phyloP scores from a whole-genome alignment of 805 yeast species.

The Danielia oregonensis region DNA sequence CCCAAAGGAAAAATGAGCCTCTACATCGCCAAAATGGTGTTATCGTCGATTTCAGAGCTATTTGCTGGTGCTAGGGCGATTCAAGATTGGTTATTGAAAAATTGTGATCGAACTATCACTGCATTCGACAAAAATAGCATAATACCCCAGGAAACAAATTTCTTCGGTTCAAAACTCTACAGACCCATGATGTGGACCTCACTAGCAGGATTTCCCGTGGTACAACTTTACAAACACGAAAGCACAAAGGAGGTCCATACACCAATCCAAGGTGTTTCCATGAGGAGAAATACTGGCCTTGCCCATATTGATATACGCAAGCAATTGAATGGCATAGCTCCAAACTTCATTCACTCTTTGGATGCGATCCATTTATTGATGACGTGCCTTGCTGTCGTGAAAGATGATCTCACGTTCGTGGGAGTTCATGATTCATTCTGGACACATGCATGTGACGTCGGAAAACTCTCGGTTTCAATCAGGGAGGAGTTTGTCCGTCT shows the following conservation, averaged over 20 bases:
- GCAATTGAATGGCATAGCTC: conserved; percentile 38
- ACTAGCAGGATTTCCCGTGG: conserved; percentile 37
- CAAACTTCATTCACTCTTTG: conserved; percentile 41
- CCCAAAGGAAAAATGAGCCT: conserved; percentile 3
- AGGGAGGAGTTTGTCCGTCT: conserved; percentile 35
- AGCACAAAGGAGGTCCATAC: conserved; percentile 15
- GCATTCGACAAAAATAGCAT: conserved; percentile 21
- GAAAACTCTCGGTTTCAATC: conserved; percentile 20
- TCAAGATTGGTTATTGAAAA: conserved; percentile 33
- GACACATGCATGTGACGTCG: conserved; percentile 36
- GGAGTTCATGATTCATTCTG: conserved; percentile 44
- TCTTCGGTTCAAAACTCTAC: conserved; percentile 18
- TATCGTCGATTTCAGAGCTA: conserved; percentile 18
- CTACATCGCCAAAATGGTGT: conserved; percentile 10
- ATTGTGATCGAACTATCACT: conserved; percentile 26
- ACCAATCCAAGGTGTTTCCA: conserved; percentile 19
- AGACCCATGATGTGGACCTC: conserved; percentile 43
- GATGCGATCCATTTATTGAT: conserved; percentile 39
- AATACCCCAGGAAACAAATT: conserved; percentile 7
- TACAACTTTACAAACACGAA: conserved; percentile 30
- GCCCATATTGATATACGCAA: conserved; percentile 26
- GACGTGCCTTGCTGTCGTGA: conserved; percentile 27
- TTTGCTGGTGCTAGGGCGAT: conserved; percentile 31
- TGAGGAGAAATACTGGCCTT: conserved; percentile 16
- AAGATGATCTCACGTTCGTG: conserved; percentile 24